Evolutionary conservation across 805 yeast species (phyloP), one percentile per base, ranked within the genome.

Genomic region (Metschnikowia continentalis): DNA sequence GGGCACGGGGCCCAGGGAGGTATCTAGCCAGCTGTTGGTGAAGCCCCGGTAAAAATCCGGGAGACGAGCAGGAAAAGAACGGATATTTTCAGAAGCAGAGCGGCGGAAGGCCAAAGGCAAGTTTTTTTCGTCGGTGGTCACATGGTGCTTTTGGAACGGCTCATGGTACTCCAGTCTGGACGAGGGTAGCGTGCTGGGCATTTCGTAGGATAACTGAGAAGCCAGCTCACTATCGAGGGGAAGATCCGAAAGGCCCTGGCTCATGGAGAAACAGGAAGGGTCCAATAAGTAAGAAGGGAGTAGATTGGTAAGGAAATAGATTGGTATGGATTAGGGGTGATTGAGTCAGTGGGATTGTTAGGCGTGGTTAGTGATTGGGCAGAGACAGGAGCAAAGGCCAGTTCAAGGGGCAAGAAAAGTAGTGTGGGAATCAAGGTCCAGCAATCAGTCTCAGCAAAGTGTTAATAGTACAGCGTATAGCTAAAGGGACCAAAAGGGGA

Each of bases 171-270:
- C 42, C 42, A 37, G 48, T 13, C 47, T 22, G 40, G 47, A 44
- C 3, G 47, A 44, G 22, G 47, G 47, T 36, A 44, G 40, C 40
- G 48, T 37, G 41, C 48, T 45, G 36, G 42, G 6, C 2, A 32
- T 17, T 15, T 33, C 42, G 41, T 35, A 23, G 39, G 54, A 47
- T 6, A 36, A 50, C 42, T 48, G 54, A n/a, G 55, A 52, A 8
- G 48, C 50, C 35, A 41, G 52, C 32, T 42, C 50, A 35, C 40
- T 36, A 38, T 49, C 48, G 19, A 39, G 35, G 41, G 53, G 50
- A 26, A 36, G 30, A 17, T 52, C 55, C 3, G 52, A 49, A n/a
- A 46, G 40, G 48, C 48, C 46, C 22, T 52, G 55, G 40, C 52
- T 52, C 55, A 52, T 49, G 14, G 23, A 14, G 35, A 22, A 22